A percentile compares a stretch with the other conserved stretches of the same genome.
These are phyloP conservation scores for Eleusine coracana DNA, from an alignment of 176 grass and related monocot genomes.

Conservation along the genomic window DNA sequence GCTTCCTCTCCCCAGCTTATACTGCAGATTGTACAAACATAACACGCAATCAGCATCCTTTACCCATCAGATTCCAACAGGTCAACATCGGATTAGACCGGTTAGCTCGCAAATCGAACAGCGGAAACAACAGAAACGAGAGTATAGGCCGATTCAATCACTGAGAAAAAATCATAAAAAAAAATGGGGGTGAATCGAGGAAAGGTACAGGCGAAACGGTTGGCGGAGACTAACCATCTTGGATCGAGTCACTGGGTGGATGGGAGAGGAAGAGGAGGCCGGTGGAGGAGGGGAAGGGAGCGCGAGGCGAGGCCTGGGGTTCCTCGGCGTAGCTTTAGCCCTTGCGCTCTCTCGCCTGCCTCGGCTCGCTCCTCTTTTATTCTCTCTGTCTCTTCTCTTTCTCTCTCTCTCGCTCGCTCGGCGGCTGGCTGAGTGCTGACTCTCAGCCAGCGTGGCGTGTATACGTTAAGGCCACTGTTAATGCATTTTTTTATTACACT, in stretches of 20 bases:
- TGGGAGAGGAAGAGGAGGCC: background rate
- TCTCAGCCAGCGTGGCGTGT: constrained; percentile 36
- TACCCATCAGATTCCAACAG: constrained; percentile 2
- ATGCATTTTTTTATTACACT: too few relatives aligned
- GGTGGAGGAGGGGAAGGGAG: background rate
- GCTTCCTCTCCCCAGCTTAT: constrained; percentile 97
- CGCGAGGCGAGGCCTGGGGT: constrained; percentile 22
- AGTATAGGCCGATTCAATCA: constrained; percentile 6
- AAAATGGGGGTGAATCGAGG: background rate
- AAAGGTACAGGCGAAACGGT: background rate
- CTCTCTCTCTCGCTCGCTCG: background rate
- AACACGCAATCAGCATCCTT: background rate
- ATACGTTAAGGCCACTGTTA: too few relatives aligned
- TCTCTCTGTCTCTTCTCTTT: background rate
- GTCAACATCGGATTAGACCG: background rate
- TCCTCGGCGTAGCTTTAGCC: constrained; percentile 33
- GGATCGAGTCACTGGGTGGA: constrained; percentile 32
- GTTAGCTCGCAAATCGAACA: constrained; percentile 28
- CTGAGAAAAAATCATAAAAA: background rate
- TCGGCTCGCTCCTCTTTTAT: background rate
- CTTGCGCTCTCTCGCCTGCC: constrained; percentile 27
- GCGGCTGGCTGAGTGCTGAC: background rate
- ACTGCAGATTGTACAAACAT: constrained; percentile 50
- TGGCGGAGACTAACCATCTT: constrained; percentile 50
- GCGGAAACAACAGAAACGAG: background rate